Base-by-base conservation (phyloP, 345 rosid genomes). In the Ricinus communis region DNA sequence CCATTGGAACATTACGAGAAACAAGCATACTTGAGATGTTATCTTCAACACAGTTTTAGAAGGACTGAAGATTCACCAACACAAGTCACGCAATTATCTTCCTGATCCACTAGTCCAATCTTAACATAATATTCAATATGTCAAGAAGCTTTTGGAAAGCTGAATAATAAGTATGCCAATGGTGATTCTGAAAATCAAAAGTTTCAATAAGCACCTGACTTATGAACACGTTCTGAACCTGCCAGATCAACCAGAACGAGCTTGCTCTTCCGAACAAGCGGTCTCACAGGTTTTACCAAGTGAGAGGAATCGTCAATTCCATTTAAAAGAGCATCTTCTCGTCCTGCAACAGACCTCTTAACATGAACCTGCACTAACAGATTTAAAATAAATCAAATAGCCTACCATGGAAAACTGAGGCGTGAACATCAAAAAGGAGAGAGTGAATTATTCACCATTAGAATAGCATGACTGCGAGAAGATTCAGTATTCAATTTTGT, bases 161-260 rank as follows among this genome's bases (percentile, higher is more conserved):
- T 24, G 36, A 18, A 52, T 30, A 18, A 9, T 54, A 41, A 52
- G 43, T 63, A 11, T 11, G 8, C 2, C 19, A 43, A 2, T 36
- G 59, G n/a, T 27, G 22, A 3, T 12, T 38, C 2, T 12, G 21
- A 38, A 61, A 63, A 9, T 28, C 18, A 51, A 33, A 40, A 1
- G n/a, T 47, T 64, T 54, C 40, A 15, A 47, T 40, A 51, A n/a
- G 16, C 31, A 78, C 81, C 81, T 69, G 81, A 78, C 61, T 78
- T 78, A 25, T 73, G 74, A 73, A 73, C 55, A 50, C 81, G 81
- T 70, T 78, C 81, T 62, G 81, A 78, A 65, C 77, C 81, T n/a
- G 81, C 81, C 43, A 78, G 71, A 60, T 78, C 81, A 45, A 78
- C 81, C n/a, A 78, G 58, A 58, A 78, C 77, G 57, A 78, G 71